A percentile compares a stretch with the other conserved stretches of the same genome.
phyloP scores from a whole-genome alignment of 768 basidiomycete genomes.

The Boletellus ananiceps region DNA sequence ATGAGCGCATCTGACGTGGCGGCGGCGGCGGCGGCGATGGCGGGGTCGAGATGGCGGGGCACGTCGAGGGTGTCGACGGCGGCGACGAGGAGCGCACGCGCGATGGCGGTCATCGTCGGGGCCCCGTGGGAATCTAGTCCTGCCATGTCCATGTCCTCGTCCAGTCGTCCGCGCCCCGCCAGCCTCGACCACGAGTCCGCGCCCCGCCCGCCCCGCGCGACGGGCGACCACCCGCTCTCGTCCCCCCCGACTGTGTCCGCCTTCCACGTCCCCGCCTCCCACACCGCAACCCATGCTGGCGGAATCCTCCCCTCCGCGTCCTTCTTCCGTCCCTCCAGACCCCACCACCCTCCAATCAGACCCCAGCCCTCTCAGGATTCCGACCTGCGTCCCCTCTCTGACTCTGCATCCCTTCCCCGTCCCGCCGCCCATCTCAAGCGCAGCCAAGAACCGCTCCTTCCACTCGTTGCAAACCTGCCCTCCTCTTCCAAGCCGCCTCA shows the following conservation, averaged over 20 bases:
- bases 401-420: slow-evolving; percentile 23
- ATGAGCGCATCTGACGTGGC: slow-evolving; percentile 48
- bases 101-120: slow-evolving; percentile 2
- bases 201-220: not conserved
- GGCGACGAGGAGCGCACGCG: slow-evolving; percentile 45
- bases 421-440: slow-evolving; percentile 47
- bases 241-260: slow-evolving; percentile 26
- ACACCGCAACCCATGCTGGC: slow-evolving; percentile 65
- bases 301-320: slow-evolving; percentile 76
- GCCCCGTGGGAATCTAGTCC: slow-evolving; percentile 9
- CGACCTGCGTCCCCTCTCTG: slow-evolving; percentile 30
- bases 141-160: not conserved
- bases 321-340: slow-evolving; percentile 71
- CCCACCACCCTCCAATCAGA: slow-evolving; percentile 41
- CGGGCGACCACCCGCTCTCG: slow-evolving; percentile 21
- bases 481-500: not conserved
- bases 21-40: slow-evolving; percentile 45
- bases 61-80: slow-evolving; percentile 45
- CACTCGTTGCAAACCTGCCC: slow-evolving; percentile 29
- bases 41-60: slow-evolving; percentile 49
- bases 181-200: slow-evolving; percentile 17
- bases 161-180: slow-evolving; percentile 3
- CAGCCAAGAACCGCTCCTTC: slow-evolving; percentile 72
- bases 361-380: slow-evolving; percentile 40
- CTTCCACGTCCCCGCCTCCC: slow-evolving; percentile 29